Evolutionary conservation across 2,329 filamentous ascomycete genomes (phyloP).

Genomic region (Elsinoe perseae): DNA sequence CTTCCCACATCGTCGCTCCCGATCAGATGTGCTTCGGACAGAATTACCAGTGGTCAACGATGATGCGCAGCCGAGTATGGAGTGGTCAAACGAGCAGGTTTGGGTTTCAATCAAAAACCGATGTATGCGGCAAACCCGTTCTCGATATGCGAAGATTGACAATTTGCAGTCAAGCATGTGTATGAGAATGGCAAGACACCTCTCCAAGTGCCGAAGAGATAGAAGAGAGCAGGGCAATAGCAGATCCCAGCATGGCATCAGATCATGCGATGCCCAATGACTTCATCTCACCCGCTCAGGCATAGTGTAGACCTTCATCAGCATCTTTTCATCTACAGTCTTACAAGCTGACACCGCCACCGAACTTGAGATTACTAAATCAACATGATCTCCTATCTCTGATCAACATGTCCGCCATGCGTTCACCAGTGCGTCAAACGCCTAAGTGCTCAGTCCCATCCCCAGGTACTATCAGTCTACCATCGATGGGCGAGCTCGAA

Average conservation of each 20-base stretch:
- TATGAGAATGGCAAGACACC: conserved; percentile 8
- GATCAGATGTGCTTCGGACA: background rate
- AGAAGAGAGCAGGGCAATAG: background rate
- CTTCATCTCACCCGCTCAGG: background rate
- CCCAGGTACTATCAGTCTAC: background rate
- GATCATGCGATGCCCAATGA: background rate
- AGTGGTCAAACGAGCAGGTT: conserved; percentile 5
- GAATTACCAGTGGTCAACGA: conserved; percentile 14
- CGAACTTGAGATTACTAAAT: background rate
- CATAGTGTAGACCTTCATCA: background rate
- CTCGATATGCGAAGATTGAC: background rate
- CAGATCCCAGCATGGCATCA: background rate
- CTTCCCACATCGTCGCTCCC: conserved; percentile 22
- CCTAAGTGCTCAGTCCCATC: background rate
- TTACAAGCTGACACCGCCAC: background rate
- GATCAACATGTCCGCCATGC: background rate
- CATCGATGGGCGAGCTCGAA: background rate
- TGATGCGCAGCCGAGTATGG: background rate
- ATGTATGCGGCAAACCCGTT: background rate
- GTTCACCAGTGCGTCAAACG: background rate
- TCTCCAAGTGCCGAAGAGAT: background rate
- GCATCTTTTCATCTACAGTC: background rate
- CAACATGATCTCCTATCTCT: background rate
- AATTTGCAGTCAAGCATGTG: background rate
- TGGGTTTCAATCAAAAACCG: conserved; percentile 4